Conservation (phyloP, 2,329 filamentous ascomycete genomes). For the Botrytis hyacinthi region DNA sequence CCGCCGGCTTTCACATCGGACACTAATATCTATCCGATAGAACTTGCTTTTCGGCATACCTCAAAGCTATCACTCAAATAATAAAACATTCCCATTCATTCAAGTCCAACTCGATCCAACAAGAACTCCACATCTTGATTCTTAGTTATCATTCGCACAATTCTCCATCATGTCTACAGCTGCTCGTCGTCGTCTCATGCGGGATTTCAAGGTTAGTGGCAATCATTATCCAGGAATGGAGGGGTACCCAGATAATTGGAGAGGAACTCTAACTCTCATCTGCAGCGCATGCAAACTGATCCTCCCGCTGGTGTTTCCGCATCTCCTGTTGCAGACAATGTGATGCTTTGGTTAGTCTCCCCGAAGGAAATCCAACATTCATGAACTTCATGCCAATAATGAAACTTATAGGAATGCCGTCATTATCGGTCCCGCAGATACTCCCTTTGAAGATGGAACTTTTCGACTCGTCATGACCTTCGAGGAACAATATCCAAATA, state of each 20-base stretch:
- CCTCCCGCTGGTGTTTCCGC: constrained; percentile 95
- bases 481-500: constrained; percentile 98
- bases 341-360: constrained; percentile 80
- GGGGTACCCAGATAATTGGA: constrained; percentile 10
- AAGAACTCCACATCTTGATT: background rate
- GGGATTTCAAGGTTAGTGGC: constrained; percentile 88
- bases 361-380: background rate
- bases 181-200: constrained; percentile 93
- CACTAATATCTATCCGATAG: constrained; percentile 12
- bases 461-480: constrained; percentile 99
- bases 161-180: constrained; percentile 74
- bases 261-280: constrained; percentile 26
- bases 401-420: constrained; percentile 80
- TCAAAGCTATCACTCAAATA: background rate
- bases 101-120: background rate
- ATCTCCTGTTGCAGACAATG: constrained; percentile 92
- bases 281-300: constrained; percentile 96
- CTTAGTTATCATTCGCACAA: background rate
- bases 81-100: constrained; percentile 1
- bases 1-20: constrained; percentile 11
- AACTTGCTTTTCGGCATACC: constrained; percentile 5
- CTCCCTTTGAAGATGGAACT: constrained; percentile 96
- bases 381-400: constrained; percentile 16
- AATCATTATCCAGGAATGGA: constrained; percentile 13
- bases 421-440: constrained; percentile 95